phyloP scores from a whole-genome alignment of 2,329 filamentous ascomycete genomes.

The Helotiales sp. region DNA sequence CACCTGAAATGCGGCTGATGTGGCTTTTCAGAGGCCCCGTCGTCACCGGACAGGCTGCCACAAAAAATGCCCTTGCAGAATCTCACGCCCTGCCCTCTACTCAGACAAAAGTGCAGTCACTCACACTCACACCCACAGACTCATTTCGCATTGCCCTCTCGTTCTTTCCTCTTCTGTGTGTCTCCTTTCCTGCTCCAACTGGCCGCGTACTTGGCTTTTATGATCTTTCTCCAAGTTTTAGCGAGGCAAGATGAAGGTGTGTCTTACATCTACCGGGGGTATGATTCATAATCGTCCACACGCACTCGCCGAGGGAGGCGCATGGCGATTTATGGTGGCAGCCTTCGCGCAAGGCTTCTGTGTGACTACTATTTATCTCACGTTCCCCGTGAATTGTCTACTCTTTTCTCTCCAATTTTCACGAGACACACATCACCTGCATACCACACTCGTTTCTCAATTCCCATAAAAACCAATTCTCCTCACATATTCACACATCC shows the following conservation, averaged over 20 bases:
- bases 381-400: slow-evolving; percentile 20
- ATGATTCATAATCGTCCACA: slow-evolving; percentile 37
- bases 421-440: slow-evolving; percentile 6
- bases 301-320: slow-evolving; percentile 34
- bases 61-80: slow-evolving; percentile 4
- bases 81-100: slow-evolving; percentile 2
- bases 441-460: slow-evolving; percentile 7
- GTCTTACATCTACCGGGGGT: slow-evolving; percentile 30
- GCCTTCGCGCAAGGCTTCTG: slow-evolving; percentile 31
- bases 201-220: not conserved
- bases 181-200: slow-evolving; percentile 51
- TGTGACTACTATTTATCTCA: slow-evolving; percentile 37
- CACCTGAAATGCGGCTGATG: slow-evolving; percentile 32
- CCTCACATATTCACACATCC: slow-evolving; percentile 26
- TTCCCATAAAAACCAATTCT: not conserved
- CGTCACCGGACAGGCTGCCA: slow-evolving; percentile 35
- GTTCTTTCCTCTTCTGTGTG: slow-evolving; percentile 16
- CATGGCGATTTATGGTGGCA: slow-evolving; percentile 26
- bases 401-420: slow-evolving; percentile 21
- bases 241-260: slow-evolving; percentile 24
- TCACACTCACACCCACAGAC: slow-evolving; percentile 6
- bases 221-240: not conserved
- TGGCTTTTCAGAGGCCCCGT: slow-evolving; percentile 20
- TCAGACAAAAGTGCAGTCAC: slow-evolving; percentile 2
- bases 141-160: not conserved